A percentile compares a stretch with the other conserved stretches of the same genome.
Evolutionary conservation across 2,329 filamentous ascomycete genomes (phyloP).

Genomic region (Coleophoma crateriformis): DNA sequence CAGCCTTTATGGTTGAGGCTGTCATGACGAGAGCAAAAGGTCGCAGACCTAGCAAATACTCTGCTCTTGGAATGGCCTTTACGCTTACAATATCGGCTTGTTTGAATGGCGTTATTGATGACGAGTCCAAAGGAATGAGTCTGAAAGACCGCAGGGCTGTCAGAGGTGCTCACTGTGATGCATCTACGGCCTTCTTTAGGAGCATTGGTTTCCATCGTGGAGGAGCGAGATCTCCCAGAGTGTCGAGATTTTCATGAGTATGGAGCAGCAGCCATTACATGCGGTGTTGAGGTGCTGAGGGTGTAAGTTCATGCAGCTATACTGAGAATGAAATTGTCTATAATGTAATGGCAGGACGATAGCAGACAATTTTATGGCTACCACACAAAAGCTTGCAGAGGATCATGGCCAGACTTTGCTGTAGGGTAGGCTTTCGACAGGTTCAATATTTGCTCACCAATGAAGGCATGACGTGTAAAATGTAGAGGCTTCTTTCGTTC

Average conservation of each 20-base stretch:
- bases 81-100: constrained; percentile 12
- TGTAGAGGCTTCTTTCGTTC: too few relatives aligned
- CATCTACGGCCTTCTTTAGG: constrained; percentile 19
- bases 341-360: too few relatives aligned
- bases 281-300: constrained; percentile 13
- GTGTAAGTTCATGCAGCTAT: neutral
- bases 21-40: constrained; percentile 19
- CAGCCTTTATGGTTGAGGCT: constrained; percentile 22
- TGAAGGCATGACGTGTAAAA: too few relatives aligned
- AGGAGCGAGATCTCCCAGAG: constrained; percentile 18
- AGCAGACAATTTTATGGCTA: too few relatives aligned
- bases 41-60: neutral
- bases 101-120: constrained; percentile 15
- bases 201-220: constrained; percentile 25
- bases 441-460: too few relatives aligned
- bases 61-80: constrained; percentile 9
- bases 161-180: constrained; percentile 7
- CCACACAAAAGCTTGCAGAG: too few relatives aligned
- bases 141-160: constrained; percentile 12
- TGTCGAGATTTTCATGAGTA: constrained; percentile 33
- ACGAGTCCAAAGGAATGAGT: constrained; percentile 14
- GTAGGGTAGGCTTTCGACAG: too few relatives aligned
- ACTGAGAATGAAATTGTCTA: too few relatives aligned
- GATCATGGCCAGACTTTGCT: too few relatives aligned
- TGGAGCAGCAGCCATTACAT: constrained; percentile 24